A percentile compares a stretch with the other conserved stretches of the same genome.
Conservation (phyloP, 306 rosid genomes). For the Vigna radiata region DNA sequence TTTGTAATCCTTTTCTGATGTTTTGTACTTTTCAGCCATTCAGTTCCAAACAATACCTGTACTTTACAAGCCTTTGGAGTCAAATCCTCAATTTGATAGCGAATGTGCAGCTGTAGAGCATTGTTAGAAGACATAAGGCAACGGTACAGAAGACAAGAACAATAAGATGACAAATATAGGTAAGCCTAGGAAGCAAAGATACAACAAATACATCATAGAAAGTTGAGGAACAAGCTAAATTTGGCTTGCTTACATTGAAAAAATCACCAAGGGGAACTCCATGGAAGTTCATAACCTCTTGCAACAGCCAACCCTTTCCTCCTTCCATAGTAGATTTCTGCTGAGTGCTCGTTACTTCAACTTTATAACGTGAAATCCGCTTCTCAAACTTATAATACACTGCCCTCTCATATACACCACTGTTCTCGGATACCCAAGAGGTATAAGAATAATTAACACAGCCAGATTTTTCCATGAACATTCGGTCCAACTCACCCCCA, state of each 20-base stretch:
- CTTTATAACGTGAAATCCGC: conserved; percentile 70
- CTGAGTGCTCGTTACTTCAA: conserved; percentile 86
- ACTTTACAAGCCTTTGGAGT: conserved; percentile 65
- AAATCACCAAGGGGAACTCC: conserved; percentile 86
- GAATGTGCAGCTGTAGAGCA: conserved; percentile 76
- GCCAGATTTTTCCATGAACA: conserved; percentile 85
- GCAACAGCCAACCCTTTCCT: conserved; percentile 78
- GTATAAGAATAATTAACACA: conserved; percentile 75
- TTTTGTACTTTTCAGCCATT: conserved; percentile 88
- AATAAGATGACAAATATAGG: conserved; percentile 2
- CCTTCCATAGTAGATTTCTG: conserved; percentile 63
- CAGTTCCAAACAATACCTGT: conserved; percentile 75
- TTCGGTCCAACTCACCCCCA: conserved; percentile 83
- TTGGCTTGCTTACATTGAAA: conserved; percentile 70
- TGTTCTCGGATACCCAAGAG: conserved; percentile 92
- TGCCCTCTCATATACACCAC: conserved; percentile 69
- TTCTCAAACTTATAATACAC: conserved; percentile 77
- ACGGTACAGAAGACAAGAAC: conserved; percentile 19
- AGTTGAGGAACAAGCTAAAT: conserved; percentile 25
- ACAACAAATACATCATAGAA: conserved; percentile 30
- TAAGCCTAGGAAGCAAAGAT: not conserved
- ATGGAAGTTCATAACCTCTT: conserved; percentile 91
- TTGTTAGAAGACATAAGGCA: conserved; percentile 43
- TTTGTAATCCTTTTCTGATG: conserved; percentile 78
- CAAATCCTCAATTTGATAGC: conserved; percentile 79